Conservation (phyloP, 345 rosid genomes). For the Dipteronia dyeriana region DNA sequence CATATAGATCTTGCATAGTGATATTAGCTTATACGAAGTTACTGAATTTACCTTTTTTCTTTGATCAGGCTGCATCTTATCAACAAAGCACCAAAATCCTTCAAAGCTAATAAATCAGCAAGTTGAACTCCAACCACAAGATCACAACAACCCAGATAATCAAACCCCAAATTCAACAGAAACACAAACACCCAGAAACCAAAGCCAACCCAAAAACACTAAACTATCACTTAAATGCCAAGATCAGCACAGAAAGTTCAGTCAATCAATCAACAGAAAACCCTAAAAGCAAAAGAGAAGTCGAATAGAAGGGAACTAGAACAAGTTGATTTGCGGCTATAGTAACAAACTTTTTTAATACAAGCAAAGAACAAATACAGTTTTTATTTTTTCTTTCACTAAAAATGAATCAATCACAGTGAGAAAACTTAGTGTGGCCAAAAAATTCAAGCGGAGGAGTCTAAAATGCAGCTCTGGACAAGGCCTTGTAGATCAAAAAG, state of each 20-base stretch:
- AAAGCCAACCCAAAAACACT: constrained; percentile 10
- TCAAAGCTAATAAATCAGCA: constrained; percentile 22
- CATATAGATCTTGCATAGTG: constrained; percentile 17
- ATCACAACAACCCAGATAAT: constrained; percentile 29
- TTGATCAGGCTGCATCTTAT: constrained; percentile 91
- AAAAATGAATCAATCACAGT: constrained; percentile 1
- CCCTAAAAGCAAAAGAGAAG: constrained; percentile 20
- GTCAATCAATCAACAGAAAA: constrained; percentile 15
- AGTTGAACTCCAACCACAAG: constrained; percentile 23
- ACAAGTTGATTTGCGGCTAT: constrained; percentile 13
- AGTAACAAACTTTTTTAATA: constrained; percentile 14
- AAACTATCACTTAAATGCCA: constrained; percentile 12
- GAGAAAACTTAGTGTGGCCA: constrained; percentile 22
- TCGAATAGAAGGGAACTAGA: background rate
- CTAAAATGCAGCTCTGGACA: constrained; percentile 37
- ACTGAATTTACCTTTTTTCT: constrained; percentile 66
- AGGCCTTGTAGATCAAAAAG: constrained; percentile 22
- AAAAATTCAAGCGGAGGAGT: constrained; percentile 27
- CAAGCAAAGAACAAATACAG: constrained; percentile 7
- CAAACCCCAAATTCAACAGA: constrained; percentile 12
- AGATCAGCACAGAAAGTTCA: constrained; percentile 18
- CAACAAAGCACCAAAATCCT: constrained; percentile 49
- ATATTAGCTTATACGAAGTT: constrained; percentile 11
- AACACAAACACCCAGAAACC: constrained; percentile 30
- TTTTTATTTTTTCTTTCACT: background rate